Evolutionary conservation across 2,329 filamentous ascomycete genomes (phyloP).

Genomic region (Neobulgaria alba): DNA sequence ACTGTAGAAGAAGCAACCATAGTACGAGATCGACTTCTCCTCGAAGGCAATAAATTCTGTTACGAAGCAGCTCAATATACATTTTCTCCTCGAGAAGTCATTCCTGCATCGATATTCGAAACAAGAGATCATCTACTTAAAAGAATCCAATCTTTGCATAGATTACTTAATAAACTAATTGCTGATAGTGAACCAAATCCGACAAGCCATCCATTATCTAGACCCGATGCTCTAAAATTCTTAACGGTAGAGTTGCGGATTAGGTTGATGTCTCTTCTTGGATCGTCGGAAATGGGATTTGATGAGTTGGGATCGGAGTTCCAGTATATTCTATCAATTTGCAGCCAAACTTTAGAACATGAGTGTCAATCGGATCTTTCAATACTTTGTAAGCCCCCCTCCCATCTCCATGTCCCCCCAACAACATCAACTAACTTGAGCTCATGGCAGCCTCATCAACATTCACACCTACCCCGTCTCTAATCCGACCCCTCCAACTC

Average conservation of each 20-base stretch:
- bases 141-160: constrained; percentile 8
- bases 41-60: constrained; percentile 34
- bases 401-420: constrained; percentile 21
- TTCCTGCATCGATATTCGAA: constrained; percentile 5
- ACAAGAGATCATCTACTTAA: constrained; percentile 12
- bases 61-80: constrained; percentile 13
- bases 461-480: constrained; percentile 56
- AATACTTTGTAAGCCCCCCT: constrained; percentile 20
- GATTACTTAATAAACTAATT: constrained; percentile 29
- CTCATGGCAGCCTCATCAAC: constrained; percentile 20
- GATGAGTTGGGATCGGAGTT: constrained; percentile 37
- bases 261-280: constrained; percentile 8
- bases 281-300: constrained; percentile 9
- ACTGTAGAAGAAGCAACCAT: constrained; percentile 22
- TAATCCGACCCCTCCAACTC: constrained; percentile 56
- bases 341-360: constrained; percentile 29
- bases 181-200: constrained; percentile 40
- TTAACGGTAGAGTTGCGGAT: constrained; percentile 7
- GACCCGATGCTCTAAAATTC: constrained; percentile 9
- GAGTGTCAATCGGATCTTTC: constrained; percentile 17
- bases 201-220: constrained; percentile 27
- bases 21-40: constrained; percentile 20
- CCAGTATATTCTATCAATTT: constrained; percentile 39
- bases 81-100: constrained; percentile 28
- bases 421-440: constrained; percentile 13